Conservation (phyloP, 306 rosid genomes). For the Ormosia emarginata region DNA sequence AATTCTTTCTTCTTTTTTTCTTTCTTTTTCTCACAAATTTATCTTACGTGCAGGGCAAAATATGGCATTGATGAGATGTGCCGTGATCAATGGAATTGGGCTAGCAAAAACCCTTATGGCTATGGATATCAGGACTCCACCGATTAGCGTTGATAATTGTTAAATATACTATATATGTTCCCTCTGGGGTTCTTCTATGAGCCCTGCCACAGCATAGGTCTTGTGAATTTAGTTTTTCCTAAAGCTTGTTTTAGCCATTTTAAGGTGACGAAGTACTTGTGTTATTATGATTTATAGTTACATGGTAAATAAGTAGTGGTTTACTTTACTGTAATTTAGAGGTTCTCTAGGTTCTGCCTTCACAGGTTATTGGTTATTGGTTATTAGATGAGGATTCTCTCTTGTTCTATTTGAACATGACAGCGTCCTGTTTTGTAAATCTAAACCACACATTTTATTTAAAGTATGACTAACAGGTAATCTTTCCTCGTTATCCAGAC, state of each 20-base stretch:
- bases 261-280: slow-evolving; percentile 20
- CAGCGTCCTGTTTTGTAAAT: slow-evolving; percentile 33
- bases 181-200: slow-evolving; percentile 17
- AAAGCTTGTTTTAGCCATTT: slow-evolving; percentile 1
- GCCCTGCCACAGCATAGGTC: slow-evolving; percentile 33
- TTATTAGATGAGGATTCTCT: slow-evolving; percentile 11
- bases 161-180: neutral
- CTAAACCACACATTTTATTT: slow-evolving; percentile 13
- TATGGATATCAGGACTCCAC: slow-evolving; percentile 51
- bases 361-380: slow-evolving; percentile 4
- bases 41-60: slow-evolving; percentile 63
- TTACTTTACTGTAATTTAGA: slow-evolving; percentile 28
- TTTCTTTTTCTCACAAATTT: neutral
- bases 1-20: neutral
- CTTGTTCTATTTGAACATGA: slow-evolving; percentile 21
- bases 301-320: slow-evolving; percentile 32
- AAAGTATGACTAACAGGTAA: slow-evolving; percentile 1
- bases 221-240: slow-evolving; percentile 33
- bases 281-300: slow-evolving; percentile 33
- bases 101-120: slow-evolving; percentile 94
- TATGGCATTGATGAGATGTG: slow-evolving; percentile 91
- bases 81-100: slow-evolving; percentile 99
- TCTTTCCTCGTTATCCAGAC: neutral
- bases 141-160: slow-evolving; percentile 21
- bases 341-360: slow-evolving; percentile 19